Evolutionary conservation across 176 grass and related monocot species (phyloP).

Genomic region (Bothriochloa decipiens): DNA sequence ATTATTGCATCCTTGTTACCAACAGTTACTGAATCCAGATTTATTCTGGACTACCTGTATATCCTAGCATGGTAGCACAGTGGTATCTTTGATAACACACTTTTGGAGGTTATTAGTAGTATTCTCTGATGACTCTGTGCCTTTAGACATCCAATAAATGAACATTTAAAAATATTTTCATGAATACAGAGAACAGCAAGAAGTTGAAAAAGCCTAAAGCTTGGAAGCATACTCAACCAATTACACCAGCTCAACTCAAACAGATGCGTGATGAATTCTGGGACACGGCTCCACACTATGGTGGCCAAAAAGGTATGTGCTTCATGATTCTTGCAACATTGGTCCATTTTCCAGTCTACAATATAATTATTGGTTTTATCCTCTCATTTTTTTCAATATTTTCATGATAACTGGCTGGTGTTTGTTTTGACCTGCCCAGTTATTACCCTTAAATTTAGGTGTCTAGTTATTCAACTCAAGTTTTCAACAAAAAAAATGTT

Average conservation of each 20-base stretch:
- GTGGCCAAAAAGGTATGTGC: conserved; percentile 86
- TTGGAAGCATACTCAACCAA: conserved; percentile 84
- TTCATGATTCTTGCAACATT: not conserved
- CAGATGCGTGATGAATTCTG: conserved; percentile 98
- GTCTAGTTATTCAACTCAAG: not conserved
- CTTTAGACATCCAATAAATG: conserved; percentile 31
- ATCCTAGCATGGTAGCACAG: not conserved
- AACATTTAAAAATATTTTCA: conserved; percentile 1
- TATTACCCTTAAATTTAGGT: not conserved
- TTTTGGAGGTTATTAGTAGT: not conserved
- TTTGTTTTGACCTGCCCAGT: not conserved
- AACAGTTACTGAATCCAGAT: not conserved
- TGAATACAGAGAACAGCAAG: conserved; percentile 74
- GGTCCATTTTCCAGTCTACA: not conserved
- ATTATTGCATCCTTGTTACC: not conserved
- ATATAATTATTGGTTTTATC: not conserved
- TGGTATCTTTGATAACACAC: not conserved
- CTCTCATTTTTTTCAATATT: not conserved
- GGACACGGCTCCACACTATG: conserved; percentile 95
- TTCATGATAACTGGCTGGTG: not conserved
- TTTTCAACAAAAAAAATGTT: not conserved
- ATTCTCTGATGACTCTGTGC: not conserved
- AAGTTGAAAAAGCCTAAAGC: conserved; percentile 86
- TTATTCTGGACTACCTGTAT: not conserved
- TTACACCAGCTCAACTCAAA: conserved; percentile 61